Evolutionary conservation across 177 flowering plant species (phyloP), one percentile per base, ranked within the genome.

Genomic region (Vitis hybrid): DNA sequence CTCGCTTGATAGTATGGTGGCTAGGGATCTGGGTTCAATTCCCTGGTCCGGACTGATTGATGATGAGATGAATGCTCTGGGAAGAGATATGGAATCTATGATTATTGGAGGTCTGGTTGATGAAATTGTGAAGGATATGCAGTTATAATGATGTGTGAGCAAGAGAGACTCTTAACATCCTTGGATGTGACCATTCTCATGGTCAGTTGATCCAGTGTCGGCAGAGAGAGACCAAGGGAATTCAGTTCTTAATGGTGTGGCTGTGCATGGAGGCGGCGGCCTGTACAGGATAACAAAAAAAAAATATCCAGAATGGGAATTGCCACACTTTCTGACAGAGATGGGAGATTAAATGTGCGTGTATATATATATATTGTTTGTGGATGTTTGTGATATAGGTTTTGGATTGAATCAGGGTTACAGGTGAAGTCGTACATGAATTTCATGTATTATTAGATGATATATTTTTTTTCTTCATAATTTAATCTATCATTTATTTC

Each of bases 21-120:
- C 84, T 11, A 67, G 66, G 2, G 91, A 91, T 74, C 70, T 94
- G 17, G 68, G 71, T 14, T 75, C 70, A 7, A 69, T 58, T n/a
- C 80, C 79, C 12, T 92, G 97, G 97, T 66, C 73, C 10, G 73
- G 62, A 18, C 71, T 76, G 71, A 67, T 80, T 35, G 75, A 80
- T 52, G 83, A 84, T 57, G 92, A 90, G 65, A 62, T 75, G 14
- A 75, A 69, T 67, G 73, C 57, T 30, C 15, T 92, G 10, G 89
- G 86, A n/a, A 77, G 75, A 72, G 96, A 87, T 35, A 55, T 91
- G 32, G 98, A 84, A 72, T 58, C 67, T 66, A 59, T 70, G 72
- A 85, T 94, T 46, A 71, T 85, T 14, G 80, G 70, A 51, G 92
- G 88, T 32, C 65, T 94, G 66, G 77, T 94, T 56, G 86, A 85